phyloP scores from a whole-genome alignment of 805 yeast genomes.

The Metschnikowia borealis region DNA sequence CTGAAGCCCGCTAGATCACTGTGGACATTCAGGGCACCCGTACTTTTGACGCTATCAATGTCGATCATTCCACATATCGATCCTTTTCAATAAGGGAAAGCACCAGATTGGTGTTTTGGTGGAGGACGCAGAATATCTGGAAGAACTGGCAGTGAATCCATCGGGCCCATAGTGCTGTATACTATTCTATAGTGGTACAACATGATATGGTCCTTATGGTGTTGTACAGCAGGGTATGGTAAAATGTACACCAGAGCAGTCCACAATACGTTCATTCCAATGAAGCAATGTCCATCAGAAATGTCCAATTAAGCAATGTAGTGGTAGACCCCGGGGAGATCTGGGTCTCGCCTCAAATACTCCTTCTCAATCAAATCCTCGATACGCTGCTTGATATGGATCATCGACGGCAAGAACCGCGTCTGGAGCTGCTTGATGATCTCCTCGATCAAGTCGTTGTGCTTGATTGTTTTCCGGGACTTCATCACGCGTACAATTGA shows the following conservation, averaged over 20 bases:
- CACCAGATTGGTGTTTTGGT: constrained; percentile 91
- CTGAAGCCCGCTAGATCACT: too few species aligned
- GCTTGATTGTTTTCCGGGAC: constrained; percentile 56
- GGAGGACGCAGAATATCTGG: constrained; percentile 77
- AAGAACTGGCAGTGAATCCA: constrained; percentile 95
- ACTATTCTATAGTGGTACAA: too few species aligned
- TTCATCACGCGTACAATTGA: constrained; percentile 89
- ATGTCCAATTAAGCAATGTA: constrained; percentile 52
- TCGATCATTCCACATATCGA: constrained; percentile 63
- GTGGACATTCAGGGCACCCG: too few species aligned
- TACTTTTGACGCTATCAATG: too few species aligned
- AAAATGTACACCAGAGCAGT: not conserved
- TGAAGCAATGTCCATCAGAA: not conserved
- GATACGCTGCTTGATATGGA: constrained; percentile 64
- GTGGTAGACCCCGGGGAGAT: constrained; percentile 55
- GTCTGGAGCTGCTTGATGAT: constrained; percentile 54
- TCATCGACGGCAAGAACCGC: constrained; percentile 67
- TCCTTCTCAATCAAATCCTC: constrained; percentile 78
- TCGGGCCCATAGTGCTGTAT: constrained; percentile 40
- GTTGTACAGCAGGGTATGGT: not conserved
- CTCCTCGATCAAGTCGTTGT: constrained; percentile 65
- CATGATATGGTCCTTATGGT: too few species aligned
- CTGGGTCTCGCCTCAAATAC: constrained; percentile 67
- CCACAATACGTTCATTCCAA: too few species aligned
- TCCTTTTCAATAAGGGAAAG: constrained; percentile 94